Conservation (phyloP, 2,329 filamentous ascomycete species). For the Pseudogymnoascus sp. region DNA sequence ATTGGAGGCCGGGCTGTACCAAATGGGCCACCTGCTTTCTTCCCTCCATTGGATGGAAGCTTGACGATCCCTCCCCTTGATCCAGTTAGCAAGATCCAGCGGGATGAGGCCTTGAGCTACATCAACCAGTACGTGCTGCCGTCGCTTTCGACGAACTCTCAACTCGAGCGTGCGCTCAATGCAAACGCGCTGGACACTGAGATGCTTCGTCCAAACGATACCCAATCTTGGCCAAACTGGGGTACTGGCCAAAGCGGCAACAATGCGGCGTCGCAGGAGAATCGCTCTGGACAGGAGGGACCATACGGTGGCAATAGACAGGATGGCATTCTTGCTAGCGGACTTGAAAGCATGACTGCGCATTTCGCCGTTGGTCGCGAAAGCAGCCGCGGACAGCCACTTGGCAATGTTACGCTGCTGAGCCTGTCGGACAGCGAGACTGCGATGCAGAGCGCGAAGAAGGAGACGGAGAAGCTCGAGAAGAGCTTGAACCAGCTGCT, state of each 20-base stretch:
- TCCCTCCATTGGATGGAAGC: constrained; percentile 36
- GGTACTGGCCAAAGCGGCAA: constrained; percentile 15
- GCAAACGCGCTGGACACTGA: constrained; percentile 25
- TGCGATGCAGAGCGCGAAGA: constrained; percentile 40
- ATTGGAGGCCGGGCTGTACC: constrained; percentile 58
- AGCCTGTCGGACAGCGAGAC: constrained; percentile 56
- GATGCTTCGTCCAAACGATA: constrained; percentile 21
- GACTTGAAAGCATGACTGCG: constrained; percentile 26
- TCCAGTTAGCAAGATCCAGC: constrained; percentile 56
- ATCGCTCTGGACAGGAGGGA: constrained; percentile 13
- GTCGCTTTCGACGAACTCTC: constrained; percentile 27
- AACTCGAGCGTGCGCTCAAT: constrained; percentile 29
- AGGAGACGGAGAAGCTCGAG: constrained; percentile 55
- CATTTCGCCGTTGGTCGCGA: constrained; percentile 24
- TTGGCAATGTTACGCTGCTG: constrained; percentile 39
- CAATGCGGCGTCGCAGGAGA: neutral
- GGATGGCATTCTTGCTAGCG: constrained; percentile 24
- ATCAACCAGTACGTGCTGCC: constrained; percentile 63
- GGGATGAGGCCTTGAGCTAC: constrained; percentile 58
- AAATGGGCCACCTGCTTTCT: constrained; percentile 55
- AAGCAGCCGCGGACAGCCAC: constrained; percentile 21
- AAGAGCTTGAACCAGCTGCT: constrained; percentile 52
- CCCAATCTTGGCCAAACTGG: constrained; percentile 23
- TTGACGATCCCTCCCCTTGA: constrained; percentile 40
- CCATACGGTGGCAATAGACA: constrained; percentile 14